phyloP scores from a whole-genome alignment of 176 grass and related monocot genomes.

The Juncus effusus region DNA sequence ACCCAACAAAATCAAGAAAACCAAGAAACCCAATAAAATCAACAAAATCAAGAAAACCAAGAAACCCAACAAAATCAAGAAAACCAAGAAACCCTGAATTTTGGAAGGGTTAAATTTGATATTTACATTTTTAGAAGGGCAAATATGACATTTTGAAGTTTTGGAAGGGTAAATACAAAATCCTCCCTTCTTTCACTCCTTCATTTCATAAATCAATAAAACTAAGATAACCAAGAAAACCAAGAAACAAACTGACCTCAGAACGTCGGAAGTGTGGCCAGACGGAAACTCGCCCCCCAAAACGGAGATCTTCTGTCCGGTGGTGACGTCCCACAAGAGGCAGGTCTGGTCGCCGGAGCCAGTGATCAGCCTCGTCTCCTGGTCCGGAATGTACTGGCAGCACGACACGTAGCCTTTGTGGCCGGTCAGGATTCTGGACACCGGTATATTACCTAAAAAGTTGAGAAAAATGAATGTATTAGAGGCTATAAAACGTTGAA shows the following conservation, averaged over 20 bases:
- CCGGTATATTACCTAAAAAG: conserved; percentile 51
- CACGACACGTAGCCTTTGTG: conserved; percentile 97
- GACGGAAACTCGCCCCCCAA: conserved; percentile 99
- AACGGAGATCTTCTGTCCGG: conserved; percentile 88
- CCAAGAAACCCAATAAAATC: background rate
- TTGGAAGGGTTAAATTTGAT: too few relatives aligned
- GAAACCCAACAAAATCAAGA: too few relatives aligned
- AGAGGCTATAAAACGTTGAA: too few relatives aligned
- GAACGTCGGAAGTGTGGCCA: conserved; percentile 91
- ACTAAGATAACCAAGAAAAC: too few relatives aligned
- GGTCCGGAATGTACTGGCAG: conserved; percentile 91
- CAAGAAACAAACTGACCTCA: conserved; percentile 38
- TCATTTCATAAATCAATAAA: too few relatives aligned
- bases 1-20: too few relatives aligned
- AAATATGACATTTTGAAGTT: too few relatives aligned
- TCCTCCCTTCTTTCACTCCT: too few relatives aligned
- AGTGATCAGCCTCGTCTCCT: conserved; percentile 82
- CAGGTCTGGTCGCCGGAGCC: conserved; percentile 92
- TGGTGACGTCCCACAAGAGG: conserved; percentile 89
- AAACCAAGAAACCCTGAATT: background rate
- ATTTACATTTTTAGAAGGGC: too few relatives aligned
- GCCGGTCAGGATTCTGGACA: conserved; percentile 77
- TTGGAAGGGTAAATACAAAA: too few relatives aligned
- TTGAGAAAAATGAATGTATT: background rate
- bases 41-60: background rate